Evolutionary conservation across 768 basidiomycete species (phyloP), one percentile per base, ranked within the genome.

Genomic region (Mycena epipterygia): DNA sequence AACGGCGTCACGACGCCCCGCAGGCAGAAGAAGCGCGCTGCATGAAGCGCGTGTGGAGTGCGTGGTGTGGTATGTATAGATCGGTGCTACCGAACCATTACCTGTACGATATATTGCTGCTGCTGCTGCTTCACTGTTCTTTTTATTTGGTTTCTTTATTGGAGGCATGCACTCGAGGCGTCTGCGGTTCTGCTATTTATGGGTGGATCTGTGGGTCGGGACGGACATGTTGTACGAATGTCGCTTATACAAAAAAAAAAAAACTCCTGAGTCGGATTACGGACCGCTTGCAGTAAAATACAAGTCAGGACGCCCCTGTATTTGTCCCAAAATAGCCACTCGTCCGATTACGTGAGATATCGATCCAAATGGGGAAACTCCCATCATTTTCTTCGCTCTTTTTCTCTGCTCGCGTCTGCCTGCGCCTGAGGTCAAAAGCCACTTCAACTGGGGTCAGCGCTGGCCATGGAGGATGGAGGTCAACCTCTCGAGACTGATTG

Each of bases 1-100:
- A 37, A 95, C 74, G 93, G 93, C 52, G 92, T 90, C 56, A 91
- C 93, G 86, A 93, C 68, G 23, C 68, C 68, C 21, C 68, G 68
- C 32, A 64, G 49, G 51, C 62, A 64, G 68, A 64, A 70, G 49
- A 70, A 70, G 62, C 67, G 66, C 41, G 67, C 29, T 11, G 16
- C 52, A 27, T 30, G 39, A 23, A 7, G 39, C 41, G 39, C 27
- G 8, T 30, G 12, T 41, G 21, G 2, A 19, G 19, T 21, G 44
- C 42, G n/a, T 16, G 5, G 25, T 29, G 11, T 67, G 57, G n/a
- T n/a, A n/a, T 59, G 35, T 35, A 67, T 67, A 49, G 57, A 59
- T 25, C 14, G 16, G 21, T 27, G 42, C 12, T 23, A 42, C 42
- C 19, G 30, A 30, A n/a, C 52, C 44, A 35, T 30, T 35, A 14